phyloP scores from a whole-genome alignment of 2,329 filamentous ascomycete genomes.

The Xylaria sp. region DNA sequence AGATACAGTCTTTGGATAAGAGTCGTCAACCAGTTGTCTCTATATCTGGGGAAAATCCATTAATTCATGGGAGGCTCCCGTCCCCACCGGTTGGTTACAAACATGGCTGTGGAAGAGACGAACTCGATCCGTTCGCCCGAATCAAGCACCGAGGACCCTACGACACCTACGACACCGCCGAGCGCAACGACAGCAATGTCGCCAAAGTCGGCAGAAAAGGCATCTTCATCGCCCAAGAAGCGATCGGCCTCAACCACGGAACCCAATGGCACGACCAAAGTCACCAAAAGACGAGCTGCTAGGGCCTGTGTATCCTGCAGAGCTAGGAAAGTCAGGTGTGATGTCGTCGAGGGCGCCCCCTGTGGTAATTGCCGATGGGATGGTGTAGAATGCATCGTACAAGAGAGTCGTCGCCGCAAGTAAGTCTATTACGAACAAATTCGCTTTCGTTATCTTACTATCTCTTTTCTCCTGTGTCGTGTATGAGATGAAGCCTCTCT shows the following conservation, averaged over 20 bases:
- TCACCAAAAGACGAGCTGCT: constrained; percentile 83
- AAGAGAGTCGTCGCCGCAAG: constrained; percentile 87
- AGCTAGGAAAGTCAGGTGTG: constrained; percentile 90
- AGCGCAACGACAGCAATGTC: constrained; percentile 23
- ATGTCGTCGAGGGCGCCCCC: constrained; percentile 88
- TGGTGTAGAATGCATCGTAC: constrained; percentile 79
- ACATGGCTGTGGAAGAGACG: constrained; percentile 44
- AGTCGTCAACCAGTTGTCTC: background rate
- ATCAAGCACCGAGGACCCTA: constrained; percentile 35
- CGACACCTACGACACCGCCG: constrained; percentile 17
- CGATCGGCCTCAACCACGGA: constrained; percentile 48
- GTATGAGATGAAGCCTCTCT: constrained; percentile 12
- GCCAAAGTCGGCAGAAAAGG: constrained; percentile 35
- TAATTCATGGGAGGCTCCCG: constrained; percentile 24
- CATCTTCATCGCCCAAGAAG: constrained; percentile 46
- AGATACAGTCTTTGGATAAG: background rate
- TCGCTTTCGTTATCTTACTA: constrained; percentile 4
- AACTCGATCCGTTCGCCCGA: constrained; percentile 44
- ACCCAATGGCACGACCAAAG: constrained; percentile 56
- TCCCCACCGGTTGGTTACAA: constrained; percentile 12
- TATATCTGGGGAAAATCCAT: constrained; percentile 24
- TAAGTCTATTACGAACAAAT: constrained; percentile 59
- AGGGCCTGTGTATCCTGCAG: constrained; percentile 86
- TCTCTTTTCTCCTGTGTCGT: background rate
- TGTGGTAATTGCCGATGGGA: constrained; percentile 89